Evolutionary conservation across 73 alveolate species (phyloP).

Genomic region (Loxodes magnus): DNA sequence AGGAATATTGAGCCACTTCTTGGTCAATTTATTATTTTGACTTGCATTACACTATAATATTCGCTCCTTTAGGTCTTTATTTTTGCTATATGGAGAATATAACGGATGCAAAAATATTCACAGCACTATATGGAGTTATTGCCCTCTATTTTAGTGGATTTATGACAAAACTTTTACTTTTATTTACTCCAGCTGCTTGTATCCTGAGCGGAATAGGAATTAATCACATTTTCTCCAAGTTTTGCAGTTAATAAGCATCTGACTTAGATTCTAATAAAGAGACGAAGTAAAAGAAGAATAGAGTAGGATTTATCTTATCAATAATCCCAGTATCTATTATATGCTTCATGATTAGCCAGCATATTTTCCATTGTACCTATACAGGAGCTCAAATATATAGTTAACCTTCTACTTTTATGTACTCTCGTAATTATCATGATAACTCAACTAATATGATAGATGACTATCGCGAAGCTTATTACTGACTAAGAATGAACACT

Average conservation of each 20-base stretch:
- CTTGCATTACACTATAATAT: constrained; percentile 51
- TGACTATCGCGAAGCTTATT: constrained; percentile 91
- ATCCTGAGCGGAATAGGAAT: constrained; percentile 55
- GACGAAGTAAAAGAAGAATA: too few species aligned
- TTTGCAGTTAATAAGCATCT: too few species aligned
- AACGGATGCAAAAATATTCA: constrained; percentile 53
- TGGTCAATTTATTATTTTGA: constrained; percentile 58
- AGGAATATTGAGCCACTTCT: constrained; percentile 61
- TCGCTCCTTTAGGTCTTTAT: constrained; percentile 73
- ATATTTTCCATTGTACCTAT: constrained; percentile 78
- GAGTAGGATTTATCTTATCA: too few species aligned
- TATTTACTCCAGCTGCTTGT: constrained; percentile 57
- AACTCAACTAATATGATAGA: constrained; percentile 48
- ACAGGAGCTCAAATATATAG: constrained; percentile 81
- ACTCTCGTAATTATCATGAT: constrained; percentile 12
- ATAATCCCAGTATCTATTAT: constrained; percentile 49
- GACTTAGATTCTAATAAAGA: too few species aligned
- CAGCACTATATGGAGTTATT: constrained; percentile 36
- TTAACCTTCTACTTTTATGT: constrained; percentile 35
- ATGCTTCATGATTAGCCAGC: constrained; percentile 36
- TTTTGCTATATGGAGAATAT: constrained; percentile 55
- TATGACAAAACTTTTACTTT: constrained; percentile 52
- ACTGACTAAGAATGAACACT: constrained; percentile 86
- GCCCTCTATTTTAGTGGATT: constrained; percentile 39
- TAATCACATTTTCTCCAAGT: constrained; percentile 35